Conservation (phyloP, 257 asterid species). For the Paulownia fortunei region DNA sequence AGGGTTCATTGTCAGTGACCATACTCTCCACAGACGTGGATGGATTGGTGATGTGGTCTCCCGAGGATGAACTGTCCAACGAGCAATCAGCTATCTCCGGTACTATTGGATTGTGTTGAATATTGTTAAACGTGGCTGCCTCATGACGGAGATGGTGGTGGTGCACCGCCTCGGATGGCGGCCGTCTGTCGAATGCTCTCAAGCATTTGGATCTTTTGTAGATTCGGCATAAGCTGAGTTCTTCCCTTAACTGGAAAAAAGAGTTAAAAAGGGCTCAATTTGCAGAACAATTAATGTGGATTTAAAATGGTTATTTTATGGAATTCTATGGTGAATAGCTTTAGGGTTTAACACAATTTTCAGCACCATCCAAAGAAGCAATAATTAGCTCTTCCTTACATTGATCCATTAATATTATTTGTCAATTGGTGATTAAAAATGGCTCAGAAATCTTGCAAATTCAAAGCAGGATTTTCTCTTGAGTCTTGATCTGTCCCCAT, state of each 20-base stretch:
- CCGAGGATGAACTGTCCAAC: conserved; percentile 4
- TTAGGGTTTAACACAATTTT: too few relatives aligned
- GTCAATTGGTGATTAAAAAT: too few relatives aligned
- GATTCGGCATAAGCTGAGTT: conserved; percentile 17
- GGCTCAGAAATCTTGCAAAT: too few relatives aligned
- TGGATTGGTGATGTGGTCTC: not conserved
- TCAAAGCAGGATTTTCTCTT: too few relatives aligned
- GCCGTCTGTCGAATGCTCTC: conserved; percentile 15
- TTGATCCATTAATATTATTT: too few relatives aligned
- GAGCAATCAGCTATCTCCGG: not conserved
- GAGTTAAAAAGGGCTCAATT: not conserved
- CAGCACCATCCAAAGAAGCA: too few relatives aligned
- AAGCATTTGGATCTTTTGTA: conserved; percentile 4
- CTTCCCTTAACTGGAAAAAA: not conserved
- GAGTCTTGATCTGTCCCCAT: too few relatives aligned
- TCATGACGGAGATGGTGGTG: not conserved
- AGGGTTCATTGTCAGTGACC: not conserved
- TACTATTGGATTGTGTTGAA: not conserved
- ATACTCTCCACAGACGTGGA: conserved; percentile 3
- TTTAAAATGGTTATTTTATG: too few relatives aligned
- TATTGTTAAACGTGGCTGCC: not conserved
- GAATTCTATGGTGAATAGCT: too few relatives aligned
- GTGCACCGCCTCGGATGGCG: not conserved
- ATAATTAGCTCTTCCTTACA: too few relatives aligned
- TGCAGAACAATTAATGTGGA: too few relatives aligned